Base-by-base conservation (phyloP, 371 early-diverging fungal genomes). In the Zopfochytrium polystomum region DNA sequence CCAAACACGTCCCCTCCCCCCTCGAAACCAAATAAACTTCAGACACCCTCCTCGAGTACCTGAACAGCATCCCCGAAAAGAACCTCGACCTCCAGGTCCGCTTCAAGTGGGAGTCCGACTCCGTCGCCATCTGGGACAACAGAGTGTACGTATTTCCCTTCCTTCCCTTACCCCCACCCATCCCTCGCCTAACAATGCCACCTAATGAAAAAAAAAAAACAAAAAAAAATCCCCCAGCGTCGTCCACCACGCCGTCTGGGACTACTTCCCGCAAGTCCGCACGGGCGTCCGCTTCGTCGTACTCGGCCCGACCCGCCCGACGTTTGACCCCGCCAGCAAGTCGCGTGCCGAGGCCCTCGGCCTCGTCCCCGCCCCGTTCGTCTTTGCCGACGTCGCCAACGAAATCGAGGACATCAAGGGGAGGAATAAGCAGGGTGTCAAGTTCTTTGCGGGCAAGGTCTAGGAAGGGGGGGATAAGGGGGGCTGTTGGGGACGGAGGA, bases 231-330 rank as follows among this genome's bases (percentile, higher is more conserved):
- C n/a, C 31, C 54, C 15, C 35, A 27, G 18, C 32, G 22, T 27
- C 2, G 54, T 55, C 2, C 82, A 82, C 55, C 73, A 75, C 30
- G 82, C 81, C 23, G 66, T 81, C 22, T 80, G 78, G 49, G 82
- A 82, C 57, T 82, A 81, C 49, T 60, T 67, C 30, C 71, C 75
- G n/a, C 62, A 74, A 54, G 67, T 65, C 44, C 76, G 74, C 44
- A 68, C 73, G 0, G 84, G 83, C 6, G 67, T 68, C 49, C 73
- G 84, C 31, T 68, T 84, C 6, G 78, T 81, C 20, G 74, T 78
- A 44, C 77, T 78, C 47, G 80, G 73, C 7, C n/a, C n/a, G n/a
- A 18, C 7, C 18, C 7, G 18, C 11, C 11, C 38, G 38, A 11
- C 7, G 11, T 38, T 38, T 38, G 38, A 38, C 38, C 38, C 38